Evolutionary conservation across 2,329 filamentous ascomycete species (phyloP).

Genomic region (Colletotrichum tropicale): DNA sequence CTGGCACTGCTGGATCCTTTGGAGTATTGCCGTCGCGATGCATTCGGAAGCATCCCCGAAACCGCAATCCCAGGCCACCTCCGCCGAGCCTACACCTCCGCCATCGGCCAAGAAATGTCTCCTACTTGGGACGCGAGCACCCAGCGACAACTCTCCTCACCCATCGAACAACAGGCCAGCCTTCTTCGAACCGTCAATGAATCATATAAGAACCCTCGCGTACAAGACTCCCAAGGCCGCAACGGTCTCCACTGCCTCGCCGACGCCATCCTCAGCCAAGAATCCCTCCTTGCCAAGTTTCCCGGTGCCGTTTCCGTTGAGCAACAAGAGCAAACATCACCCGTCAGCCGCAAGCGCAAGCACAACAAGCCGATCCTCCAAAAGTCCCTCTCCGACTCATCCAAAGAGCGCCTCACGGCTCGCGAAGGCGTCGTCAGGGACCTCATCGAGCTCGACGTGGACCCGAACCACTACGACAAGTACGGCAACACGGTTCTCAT

Average conservation of each 20-base stretch:
- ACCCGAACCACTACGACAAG: conserved; percentile 58
- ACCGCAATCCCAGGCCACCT: conserved; percentile 16
- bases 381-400: conserved; percentile 37
- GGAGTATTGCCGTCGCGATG: conserved; percentile 48
- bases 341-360: conserved; percentile 39
- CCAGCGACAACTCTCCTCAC: neutral
- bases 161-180: conserved; percentile 30
- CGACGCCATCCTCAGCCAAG: conserved; percentile 50
- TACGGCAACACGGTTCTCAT: conserved; percentile 60
- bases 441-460: conserved; percentile 43
- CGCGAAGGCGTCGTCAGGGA: conserved; percentile 28
- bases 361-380: conserved; percentile 34
- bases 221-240: conserved; percentile 51
- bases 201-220: conserved; percentile 32
- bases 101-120: conserved; percentile 10
- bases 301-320: conserved; percentile 28
- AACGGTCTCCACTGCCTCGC: conserved; percentile 66
- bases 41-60: conserved; percentile 44
- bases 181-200: conserved; percentile 41
- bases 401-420: conserved; percentile 30
- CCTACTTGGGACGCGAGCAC: neutral
- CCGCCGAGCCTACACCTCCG: conserved; percentile 14
- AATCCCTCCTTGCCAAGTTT: conserved; percentile 40
- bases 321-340: conserved; percentile 1
- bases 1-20: conserved; percentile 36